phyloP scores from a whole-genome alignment of 2,329 filamentous ascomycete species.

The Scedosporium minutisporum region DNA sequence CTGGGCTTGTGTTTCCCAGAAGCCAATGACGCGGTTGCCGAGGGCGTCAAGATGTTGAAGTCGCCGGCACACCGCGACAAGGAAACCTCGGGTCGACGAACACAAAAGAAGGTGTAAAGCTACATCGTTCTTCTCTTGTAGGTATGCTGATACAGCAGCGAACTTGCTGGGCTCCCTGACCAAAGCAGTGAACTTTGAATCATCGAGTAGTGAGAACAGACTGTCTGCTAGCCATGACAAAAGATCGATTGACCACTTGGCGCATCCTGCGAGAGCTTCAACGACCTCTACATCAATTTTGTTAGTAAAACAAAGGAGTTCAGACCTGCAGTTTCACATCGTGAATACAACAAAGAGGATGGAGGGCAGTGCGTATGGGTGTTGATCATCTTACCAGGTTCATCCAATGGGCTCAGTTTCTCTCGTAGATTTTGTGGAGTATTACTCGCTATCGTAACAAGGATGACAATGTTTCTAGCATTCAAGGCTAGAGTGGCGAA shows the following conservation, averaged over 20 bases:
- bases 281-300: slow-evolving; percentile 49
- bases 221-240: slow-evolving; percentile 52
- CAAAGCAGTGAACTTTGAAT: slow-evolving; percentile 39
- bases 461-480: slow-evolving; percentile 59
- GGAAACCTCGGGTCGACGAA: slow-evolving; percentile 63
- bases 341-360: too few species aligned
- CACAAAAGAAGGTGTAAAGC: slow-evolving; percentile 58
- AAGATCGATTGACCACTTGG: slow-evolving; percentile 70
- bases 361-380: background rate
- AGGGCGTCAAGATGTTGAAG: slow-evolving; percentile 46
- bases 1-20: slow-evolving; percentile 34
- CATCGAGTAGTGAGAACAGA: slow-evolving; percentile 45
- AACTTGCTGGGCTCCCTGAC: slow-evolving; percentile 35
- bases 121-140: slow-evolving; percentile 46
- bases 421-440: slow-evolving; percentile 43
- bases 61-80: slow-evolving; percentile 58
- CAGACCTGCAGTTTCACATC: too few species aligned
- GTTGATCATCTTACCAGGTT: slow-evolving; percentile 30
- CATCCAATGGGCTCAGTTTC: slow-evolving; percentile 50
- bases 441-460: slow-evolving; percentile 55
- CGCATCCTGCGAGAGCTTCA: slow-evolving; percentile 61
- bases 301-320: slow-evolving; percentile 7
- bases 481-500: slow-evolving; percentile 68
- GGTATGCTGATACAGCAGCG: slow-evolving; percentile 37
- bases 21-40: slow-evolving; percentile 38